A percentile compares a stretch with the other conserved stretches of the same genome.
These are phyloP conservation scores for Pythium coloratum DNA, from an alignment of 352 stramenopile genomes.

Conservation along the genomic window DNA sequence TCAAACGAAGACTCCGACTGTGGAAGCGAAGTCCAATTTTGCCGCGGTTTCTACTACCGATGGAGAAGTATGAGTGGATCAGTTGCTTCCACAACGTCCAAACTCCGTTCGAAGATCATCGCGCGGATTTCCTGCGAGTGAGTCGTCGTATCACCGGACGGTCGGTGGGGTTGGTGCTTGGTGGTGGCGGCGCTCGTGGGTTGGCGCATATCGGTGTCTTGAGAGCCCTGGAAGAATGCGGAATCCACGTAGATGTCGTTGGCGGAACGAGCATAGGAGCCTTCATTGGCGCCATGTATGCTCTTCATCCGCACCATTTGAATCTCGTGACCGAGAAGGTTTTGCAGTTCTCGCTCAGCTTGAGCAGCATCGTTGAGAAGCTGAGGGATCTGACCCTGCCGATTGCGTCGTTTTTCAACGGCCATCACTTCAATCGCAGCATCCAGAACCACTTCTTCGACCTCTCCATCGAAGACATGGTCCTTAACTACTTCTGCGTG, in stretches of 20 bases:
- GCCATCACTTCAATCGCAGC: conserved; percentile 76
- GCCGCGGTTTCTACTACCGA: conserved; percentile 65
- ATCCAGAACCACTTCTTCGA: conserved; percentile 77
- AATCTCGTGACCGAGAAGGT: conserved; percentile 58
- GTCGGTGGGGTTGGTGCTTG: conserved; percentile 92
- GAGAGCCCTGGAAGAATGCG: conserved; percentile 89
- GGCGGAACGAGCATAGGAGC: conserved; percentile 91
- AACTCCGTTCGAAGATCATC: conserved; percentile 71
- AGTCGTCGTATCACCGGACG: conserved; percentile 91
- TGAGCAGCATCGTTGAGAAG: conserved; percentile 78
- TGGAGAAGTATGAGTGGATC: conserved; percentile 89
- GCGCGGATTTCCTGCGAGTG: conserved; percentile 81
- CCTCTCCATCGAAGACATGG: conserved; percentile 86
- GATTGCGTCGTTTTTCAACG: conserved; percentile 90
- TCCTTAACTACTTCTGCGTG: conserved; percentile 93
- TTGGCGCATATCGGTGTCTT: conserved; percentile 95
- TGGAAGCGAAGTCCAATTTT: conserved; percentile 59
- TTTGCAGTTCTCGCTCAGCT: conserved; percentile 46
- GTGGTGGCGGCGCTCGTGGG: conserved; percentile 91
- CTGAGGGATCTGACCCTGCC: conserved; percentile 86
- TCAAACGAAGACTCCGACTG: conserved; percentile 64
- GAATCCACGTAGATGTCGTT: conserved; percentile 93
- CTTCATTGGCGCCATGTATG: conserved; percentile 84
- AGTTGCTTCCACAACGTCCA: conserved; percentile 86
- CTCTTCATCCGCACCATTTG: conserved; percentile 72